phyloP scores from a whole-genome alignment of 495 filamentous ascomycete genomes.

The Xylaria acuta region DNA sequence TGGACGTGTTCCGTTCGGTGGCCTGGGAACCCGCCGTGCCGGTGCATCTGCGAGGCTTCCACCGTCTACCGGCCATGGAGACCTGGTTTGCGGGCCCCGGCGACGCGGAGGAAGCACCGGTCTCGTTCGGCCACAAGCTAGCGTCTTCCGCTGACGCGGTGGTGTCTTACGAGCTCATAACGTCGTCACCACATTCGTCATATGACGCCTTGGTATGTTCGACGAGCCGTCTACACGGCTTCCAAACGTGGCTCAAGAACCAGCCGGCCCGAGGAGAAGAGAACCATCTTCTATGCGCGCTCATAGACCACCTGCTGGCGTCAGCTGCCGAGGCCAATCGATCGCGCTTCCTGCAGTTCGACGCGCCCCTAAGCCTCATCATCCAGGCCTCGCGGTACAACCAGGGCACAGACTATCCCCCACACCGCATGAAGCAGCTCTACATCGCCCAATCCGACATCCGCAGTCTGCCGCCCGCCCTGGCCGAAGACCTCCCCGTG shows the following conservation, averaged over 20 bases:
- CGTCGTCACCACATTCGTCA: not conserved
- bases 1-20: slow-evolving; percentile 17
- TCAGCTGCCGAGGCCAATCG: not conserved
- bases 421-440: slow-evolving; percentile 48
- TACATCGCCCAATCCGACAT: slow-evolving; percentile 89
- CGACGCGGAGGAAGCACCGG: not conserved
- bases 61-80: slow-evolving; percentile 17
- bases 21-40: slow-evolving; percentile 24
- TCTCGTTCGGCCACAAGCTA: slow-evolving; percentile 4
- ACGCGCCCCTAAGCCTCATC: slow-evolving; percentile 47
- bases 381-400: slow-evolving; percentile 46
- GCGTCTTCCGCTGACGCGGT: not conserved
- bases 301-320: slow-evolving; percentile 8
- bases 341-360: slow-evolving; percentile 42
- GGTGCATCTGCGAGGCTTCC: slow-evolving; percentile 14
- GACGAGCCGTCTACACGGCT: not conserved
- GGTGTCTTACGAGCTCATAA: slow-evolving; percentile 14
- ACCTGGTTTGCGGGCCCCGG: not conserved
- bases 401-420: slow-evolving; percentile 5
- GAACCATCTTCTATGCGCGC: not conserved
- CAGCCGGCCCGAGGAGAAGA: not conserved
- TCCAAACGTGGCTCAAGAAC: slow-evolving; percentile 10
- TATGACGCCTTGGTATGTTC: not conserved
- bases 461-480: slow-evolving; percentile 62
- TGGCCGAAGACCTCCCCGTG: slow-evolving; percentile 70